These are phyloP conservation scores for Cornus florida DNA, from an alignment of 148 eudicot genomes.

Conservation along the genomic window DNA sequence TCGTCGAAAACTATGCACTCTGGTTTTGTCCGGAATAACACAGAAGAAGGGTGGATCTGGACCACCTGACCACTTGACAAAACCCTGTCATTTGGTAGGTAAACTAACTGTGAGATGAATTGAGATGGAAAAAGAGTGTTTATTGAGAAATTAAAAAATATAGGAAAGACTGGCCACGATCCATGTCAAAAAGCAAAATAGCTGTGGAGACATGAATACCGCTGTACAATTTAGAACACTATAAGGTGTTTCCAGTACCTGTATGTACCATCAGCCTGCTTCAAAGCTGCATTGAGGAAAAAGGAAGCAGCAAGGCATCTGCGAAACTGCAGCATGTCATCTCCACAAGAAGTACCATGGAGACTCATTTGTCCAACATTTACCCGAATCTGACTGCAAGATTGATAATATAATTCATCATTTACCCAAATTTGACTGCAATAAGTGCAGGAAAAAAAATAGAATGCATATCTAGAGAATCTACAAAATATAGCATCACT, in stretches of 20 bases:
- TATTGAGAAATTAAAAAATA: not conserved
- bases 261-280: slow-evolving; percentile 87
- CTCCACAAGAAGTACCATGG: slow-evolving; percentile 73
- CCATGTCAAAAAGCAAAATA: not conserved
- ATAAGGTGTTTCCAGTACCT: slow-evolving; percentile 38
- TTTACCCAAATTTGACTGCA: too few relatives aligned
- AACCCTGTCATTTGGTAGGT: slow-evolving; percentile 48
- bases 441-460: too few relatives aligned
- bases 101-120: slow-evolving; percentile 5
- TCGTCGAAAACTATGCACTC: slow-evolving; percentile 80
- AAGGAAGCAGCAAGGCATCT: slow-evolving; percentile 91
- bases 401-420: too few relatives aligned
- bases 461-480: too few relatives aligned
- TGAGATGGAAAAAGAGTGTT: not conserved
- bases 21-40: slow-evolving; percentile 67
- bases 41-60: slow-evolving; percentile 89
- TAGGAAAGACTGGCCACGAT: not conserved
- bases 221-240: not conserved
- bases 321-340: slow-evolving; percentile 73
- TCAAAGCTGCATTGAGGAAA: slow-evolving; percentile 84
- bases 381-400: slow-evolving; percentile 72
- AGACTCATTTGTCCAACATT: slow-evolving; percentile 90
- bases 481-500: not conserved
- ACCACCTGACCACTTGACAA: slow-evolving; percentile 66
- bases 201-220: not conserved